Evolutionary conservation across 2,329 filamentous ascomycete genomes (phyloP), one percentile per base, ranked within the genome.

Genomic region (Penicillium sp.): DNA sequence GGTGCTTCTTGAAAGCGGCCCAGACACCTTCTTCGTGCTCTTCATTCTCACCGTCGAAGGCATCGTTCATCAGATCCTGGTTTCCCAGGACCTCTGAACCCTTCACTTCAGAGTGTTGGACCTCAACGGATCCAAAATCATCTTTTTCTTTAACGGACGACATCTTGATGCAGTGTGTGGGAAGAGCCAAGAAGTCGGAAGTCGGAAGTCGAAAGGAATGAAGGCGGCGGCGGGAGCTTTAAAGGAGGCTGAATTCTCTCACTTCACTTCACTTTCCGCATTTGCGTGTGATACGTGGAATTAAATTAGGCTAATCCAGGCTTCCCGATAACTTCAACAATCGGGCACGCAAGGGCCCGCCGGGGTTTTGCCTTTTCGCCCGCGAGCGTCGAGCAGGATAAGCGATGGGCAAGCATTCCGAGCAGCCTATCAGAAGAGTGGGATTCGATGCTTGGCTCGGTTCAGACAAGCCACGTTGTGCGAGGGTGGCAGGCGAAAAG

Each of bases 11-110:
- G 29, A 69, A 69, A 1, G 76, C 74, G 43, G 69, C 60, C 66
- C 75, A 71, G 11, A 76, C 64, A 1, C 71, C 68, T 72, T 76
- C 72, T 32, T 74, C 60, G 52, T 77, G 73, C 66, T 81, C 78
- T 27, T 61, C 60, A 52, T 77, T 77, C 71, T 81, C 78, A 14
- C 69, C 75, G 52, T 74, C 69, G 22, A 75, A 69, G 52, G 74
- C 75, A 61, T 77, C 73, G 46, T 69, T 69, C 71, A 79, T 69
- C 42, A 77, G 61, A 43, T 75, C 70, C 16, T 63, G 22, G 54
- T 77, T 71, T 43, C 54, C 65, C 36, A 77, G 46, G 42, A 73
- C 62, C 53, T 77, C 74, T 24, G 65, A 57, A 24, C 75, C 64
- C 14, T 67, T 59, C n/a, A 69, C 55, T 48, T 73, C 67, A 18